Evolutionary conservation across 345 rosid species (phyloP).

Genomic region (Hevea brasiliensis): DNA sequence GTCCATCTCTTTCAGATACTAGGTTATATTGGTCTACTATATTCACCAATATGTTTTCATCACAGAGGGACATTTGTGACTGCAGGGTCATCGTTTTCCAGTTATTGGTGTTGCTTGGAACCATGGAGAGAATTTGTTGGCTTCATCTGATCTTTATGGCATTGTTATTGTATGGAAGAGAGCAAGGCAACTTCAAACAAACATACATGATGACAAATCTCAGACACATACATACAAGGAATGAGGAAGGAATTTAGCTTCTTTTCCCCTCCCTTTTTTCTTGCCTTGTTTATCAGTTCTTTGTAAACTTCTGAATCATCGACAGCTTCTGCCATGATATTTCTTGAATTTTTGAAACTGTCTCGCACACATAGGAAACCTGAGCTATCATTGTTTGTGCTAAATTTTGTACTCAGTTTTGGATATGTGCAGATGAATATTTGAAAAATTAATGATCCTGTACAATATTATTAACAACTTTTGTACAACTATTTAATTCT

Average conservation of each 20-base stretch:
- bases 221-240: slow-evolving; percentile 1
- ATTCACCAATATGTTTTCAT: neutral
- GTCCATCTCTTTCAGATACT: slow-evolving; percentile 30
- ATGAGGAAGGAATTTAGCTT: slow-evolving; percentile 1
- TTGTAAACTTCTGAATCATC: neutral
- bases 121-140: slow-evolving; percentile 93
- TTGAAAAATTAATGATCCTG: neutral
- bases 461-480: neutral
- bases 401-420: neutral
- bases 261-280: neutral
- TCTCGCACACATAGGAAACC: slow-evolving; percentile 4
- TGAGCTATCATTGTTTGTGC: neutral
- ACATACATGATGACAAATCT: slow-evolving; percentile 2
- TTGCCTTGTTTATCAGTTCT: slow-evolving; percentile 10
- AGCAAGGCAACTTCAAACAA: slow-evolving; percentile 53
- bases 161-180: slow-evolving; percentile 97
- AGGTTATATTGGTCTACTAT: neutral
- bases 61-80: slow-evolving; percentile 2
- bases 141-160: slow-evolving; percentile 91
- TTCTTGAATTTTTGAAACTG: neutral
- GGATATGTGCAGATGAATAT: neutral
- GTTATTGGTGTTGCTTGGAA: slow-evolving; percentile 89
- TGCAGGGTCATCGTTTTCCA: slow-evolving; percentile 93
- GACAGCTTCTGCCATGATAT: neutral
- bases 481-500: neutral